A percentile compares a stretch with the other conserved stretches of the same genome.
Evolutionary conservation across 768 basidiomycete species (phyloP).

Genomic region (Neoboletus magnificus): DNA sequence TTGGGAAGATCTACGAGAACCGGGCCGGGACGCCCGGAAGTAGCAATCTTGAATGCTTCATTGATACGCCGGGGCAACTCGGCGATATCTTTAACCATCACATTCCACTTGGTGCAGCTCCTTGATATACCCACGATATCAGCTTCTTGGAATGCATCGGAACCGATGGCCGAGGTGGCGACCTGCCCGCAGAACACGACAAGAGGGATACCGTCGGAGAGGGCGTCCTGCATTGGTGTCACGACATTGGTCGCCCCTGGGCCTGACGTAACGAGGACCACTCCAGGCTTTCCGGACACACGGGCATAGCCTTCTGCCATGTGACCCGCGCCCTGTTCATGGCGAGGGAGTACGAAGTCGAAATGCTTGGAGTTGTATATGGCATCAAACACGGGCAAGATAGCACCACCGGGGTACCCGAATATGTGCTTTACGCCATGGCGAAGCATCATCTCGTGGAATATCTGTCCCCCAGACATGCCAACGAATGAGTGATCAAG

Average conservation of each 20-base stretch:
- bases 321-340: constrained; percentile 98
- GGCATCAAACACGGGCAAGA: constrained; percentile 99
- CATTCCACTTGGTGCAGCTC: constrained; percentile 99
- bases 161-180: constrained; percentile 99
- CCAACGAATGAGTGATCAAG: constrained; percentile 88
- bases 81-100: constrained; percentile 96
- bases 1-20: constrained; percentile 99
- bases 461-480: constrained; percentile 93
- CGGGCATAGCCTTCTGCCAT: constrained; percentile 99
- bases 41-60: constrained; percentile 99
- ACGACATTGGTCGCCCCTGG: constrained; percentile 98
- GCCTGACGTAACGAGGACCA: constrained; percentile 96
- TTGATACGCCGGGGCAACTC: constrained; percentile 95
- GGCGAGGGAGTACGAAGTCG: constrained; percentile 91
- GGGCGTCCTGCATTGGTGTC: constrained; percentile 96
- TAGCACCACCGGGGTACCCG: constrained; percentile 97
- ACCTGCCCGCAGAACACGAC: constrained; percentile 97
- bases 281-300: constrained; percentile 95
- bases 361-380: constrained; percentile 96
- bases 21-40: constrained; percentile 93
- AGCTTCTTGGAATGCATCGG: constrained; percentile 98
- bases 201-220: constrained; percentile 90
- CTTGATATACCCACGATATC: constrained; percentile 95
- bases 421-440: constrained; percentile 96
- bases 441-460: constrained; percentile 99